Percentiles rank a stretch among this genome's conserved stretches.
These are phyloP conservation scores for Colletotrichum sp. DNA, from an alignment of 2,329 filamentous ascomycete species.

Conservation along the genomic window DNA sequence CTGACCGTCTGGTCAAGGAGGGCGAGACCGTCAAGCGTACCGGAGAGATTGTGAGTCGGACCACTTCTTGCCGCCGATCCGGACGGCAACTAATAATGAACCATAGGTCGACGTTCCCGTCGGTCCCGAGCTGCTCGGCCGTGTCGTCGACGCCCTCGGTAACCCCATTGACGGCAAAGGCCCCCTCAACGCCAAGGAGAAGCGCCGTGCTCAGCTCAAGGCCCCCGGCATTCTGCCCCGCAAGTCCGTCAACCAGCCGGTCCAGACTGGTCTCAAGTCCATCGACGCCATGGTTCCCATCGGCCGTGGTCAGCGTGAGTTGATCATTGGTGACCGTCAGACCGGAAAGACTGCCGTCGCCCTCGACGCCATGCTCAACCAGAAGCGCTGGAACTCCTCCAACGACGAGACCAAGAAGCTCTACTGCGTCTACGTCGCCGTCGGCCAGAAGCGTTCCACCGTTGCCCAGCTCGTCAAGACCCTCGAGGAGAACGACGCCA, in stretches of 20 bases:
- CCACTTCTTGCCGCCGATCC: neutral
- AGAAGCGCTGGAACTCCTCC: conserved; percentile 94
- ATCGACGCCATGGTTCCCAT: conserved; percentile 99
- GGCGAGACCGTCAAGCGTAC: conserved; percentile 99
- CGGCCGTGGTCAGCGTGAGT: conserved; percentile 99
- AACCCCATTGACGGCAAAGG: conserved; percentile 99
- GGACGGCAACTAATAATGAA: conserved; percentile 26
- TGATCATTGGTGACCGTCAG: conserved; percentile 99
- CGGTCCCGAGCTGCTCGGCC: conserved; percentile 89
- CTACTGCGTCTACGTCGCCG: conserved; percentile 98
- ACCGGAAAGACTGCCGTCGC: conserved; percentile 99
- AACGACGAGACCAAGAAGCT: conserved; percentile 97
- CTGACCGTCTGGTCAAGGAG: conserved; percentile 99
- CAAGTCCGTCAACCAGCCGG: conserved; percentile 95
- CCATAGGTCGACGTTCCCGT: conserved; percentile 94
- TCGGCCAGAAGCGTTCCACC: conserved; percentile 99
- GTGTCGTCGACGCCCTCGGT: conserved; percentile 97
- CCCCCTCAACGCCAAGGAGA: conserved; percentile 89
- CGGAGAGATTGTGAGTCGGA: conserved; percentile 87
- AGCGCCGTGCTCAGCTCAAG: conserved; percentile 97
- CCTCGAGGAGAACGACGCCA: conserved; percentile 98
- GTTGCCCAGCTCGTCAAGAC: conserved; percentile 99
- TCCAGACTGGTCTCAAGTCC: conserved; percentile 99
- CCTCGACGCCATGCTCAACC: conserved; percentile 98
- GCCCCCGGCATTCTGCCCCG: conserved; percentile 97